Base-by-base conservation (phyloP, 2,329 filamentous ascomycete species). In the Nemania sp. region DNA sequence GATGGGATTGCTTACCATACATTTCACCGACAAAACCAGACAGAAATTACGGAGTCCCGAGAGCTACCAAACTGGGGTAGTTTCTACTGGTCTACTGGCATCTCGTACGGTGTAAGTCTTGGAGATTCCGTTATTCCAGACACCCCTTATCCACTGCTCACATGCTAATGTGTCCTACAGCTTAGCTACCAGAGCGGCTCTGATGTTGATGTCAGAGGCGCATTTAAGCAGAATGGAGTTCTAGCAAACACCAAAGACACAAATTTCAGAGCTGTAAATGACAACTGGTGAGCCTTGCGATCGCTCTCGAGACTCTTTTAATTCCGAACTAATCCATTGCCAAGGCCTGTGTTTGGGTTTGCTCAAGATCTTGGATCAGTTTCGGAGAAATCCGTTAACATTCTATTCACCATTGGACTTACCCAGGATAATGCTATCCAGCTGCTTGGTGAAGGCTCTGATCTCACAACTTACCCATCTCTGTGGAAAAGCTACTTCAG, bases 41-140 rank as follows among this genome's bases (percentile, higher is more conserved):
- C 81, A 43, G 73, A 84, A 15, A 86, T 94, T 49, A 80, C 82
- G 1, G 91, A 96, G 67, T 74, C 75, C 11, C 73, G 73, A 34
- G 86, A 95, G 64, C 85, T 87, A 61, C 81, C 89, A 0, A 87
- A 91, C 73, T 96, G 91, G 91, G 91, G 91, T 2, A 85, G 82
- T 45, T 82, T 92, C 73, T 69, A 66, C 70, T 91, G 91, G 69
- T 85, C 87, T 11, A 91, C 83, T 3, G 81, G 84, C 22, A 75
- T 79, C 48, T 68, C 77, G 12, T 66, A 70, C 17, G 78, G 77
- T 20, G 74, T 76, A 69, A 66, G 74, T 70, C 6, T 34, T 20
- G 20, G 6, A 9, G 22, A 34, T 2, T 15, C 4, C 20, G 33
- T 12, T 36, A 15, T 17, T 28, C n/a, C 28, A 12, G 9, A 12